Evolutionary conservation across 352 stramenopile species (phyloP).

Genomic region (Phytophthora chlamydospora): DNA sequence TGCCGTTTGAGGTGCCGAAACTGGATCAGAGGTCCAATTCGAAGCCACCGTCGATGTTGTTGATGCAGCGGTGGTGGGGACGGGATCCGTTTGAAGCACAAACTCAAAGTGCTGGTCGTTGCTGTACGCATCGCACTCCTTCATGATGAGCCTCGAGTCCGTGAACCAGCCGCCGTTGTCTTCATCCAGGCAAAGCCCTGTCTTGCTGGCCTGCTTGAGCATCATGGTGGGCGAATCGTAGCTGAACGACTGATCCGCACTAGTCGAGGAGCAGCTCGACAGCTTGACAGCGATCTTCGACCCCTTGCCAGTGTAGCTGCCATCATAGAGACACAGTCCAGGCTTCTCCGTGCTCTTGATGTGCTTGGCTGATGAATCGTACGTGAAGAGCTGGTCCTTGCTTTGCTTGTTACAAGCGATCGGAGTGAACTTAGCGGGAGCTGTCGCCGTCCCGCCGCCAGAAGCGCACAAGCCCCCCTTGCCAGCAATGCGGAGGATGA

Average conservation of each 20-base stretch:
- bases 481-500: slow-evolving; percentile 17
- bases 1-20: background rate
- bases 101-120: slow-evolving; percentile 15
- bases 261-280: slow-evolving; percentile 13
- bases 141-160: slow-evolving; percentile 4
- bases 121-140: slow-evolving; percentile 22
- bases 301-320: slow-evolving; percentile 1
- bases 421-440: slow-evolving; percentile 3
- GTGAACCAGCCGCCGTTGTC: background rate
- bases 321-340: slow-evolving; percentile 32
- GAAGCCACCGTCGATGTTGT: background rate
- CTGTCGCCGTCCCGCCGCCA: slow-evolving; percentile 6
- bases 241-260: slow-evolving; percentile 24
- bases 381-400: slow-evolving; percentile 16
- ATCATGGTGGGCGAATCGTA: slow-evolving; percentile 20
- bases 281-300: slow-evolving; percentile 10
- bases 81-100: slow-evolving; percentile 3
- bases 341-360: slow-evolving; percentile 10
- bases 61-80: background rate
- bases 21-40: background rate
- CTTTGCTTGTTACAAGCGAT: slow-evolving; percentile 16
- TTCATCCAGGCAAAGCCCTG: slow-evolving; percentile 28
- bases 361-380: slow-evolving; percentile 1
- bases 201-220: slow-evolving; percentile 22
- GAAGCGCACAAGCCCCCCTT: slow-evolving; percentile 14